Conservation (phyloP, 192 early-diverging fungal genomes). For the Phlyctochytrium arcticum region DNA sequence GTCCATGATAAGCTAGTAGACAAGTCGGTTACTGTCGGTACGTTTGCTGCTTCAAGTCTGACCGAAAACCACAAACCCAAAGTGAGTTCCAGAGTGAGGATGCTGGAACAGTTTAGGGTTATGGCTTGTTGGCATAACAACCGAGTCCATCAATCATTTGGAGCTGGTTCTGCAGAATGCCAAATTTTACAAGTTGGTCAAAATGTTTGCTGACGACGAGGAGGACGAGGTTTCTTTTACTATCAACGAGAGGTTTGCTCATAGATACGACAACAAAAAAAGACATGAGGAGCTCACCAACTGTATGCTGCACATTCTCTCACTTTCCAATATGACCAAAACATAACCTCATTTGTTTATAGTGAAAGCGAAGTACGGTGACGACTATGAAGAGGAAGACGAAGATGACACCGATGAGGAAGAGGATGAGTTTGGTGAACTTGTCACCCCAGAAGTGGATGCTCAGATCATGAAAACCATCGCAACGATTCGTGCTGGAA, state of each 20-base stretch:
- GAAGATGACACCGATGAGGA: constrained; percentile 55
- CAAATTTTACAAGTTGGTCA: neutral
- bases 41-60: no score
- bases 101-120: no score
- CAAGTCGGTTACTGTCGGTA: no score
- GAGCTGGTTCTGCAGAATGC: no score
- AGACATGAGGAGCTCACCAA: constrained; percentile 59
- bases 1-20: constrained; percentile 10
- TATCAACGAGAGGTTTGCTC: constrained; percentile 52
- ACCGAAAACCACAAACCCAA: no score
- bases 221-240: constrained; percentile 33
- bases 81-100: no score
- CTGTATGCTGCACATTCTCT: constrained; percentile 33
- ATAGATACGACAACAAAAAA: constrained; percentile 63
- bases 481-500: constrained; percentile 67
- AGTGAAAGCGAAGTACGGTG: constrained; percentile 66
- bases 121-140: no score
- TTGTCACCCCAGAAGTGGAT: constrained; percentile 86
- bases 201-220: constrained; percentile 19
- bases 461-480: constrained; percentile 93
- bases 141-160: no score
- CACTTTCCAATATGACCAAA: constrained; percentile 8
- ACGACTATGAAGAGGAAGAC: constrained; percentile 38
- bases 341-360: neutral
- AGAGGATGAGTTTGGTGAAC: constrained; percentile 48